Evolutionary conservation across 495 filamentous ascomycete genomes (phyloP).

Genomic region (Penicillium bovifimosum): DNA sequence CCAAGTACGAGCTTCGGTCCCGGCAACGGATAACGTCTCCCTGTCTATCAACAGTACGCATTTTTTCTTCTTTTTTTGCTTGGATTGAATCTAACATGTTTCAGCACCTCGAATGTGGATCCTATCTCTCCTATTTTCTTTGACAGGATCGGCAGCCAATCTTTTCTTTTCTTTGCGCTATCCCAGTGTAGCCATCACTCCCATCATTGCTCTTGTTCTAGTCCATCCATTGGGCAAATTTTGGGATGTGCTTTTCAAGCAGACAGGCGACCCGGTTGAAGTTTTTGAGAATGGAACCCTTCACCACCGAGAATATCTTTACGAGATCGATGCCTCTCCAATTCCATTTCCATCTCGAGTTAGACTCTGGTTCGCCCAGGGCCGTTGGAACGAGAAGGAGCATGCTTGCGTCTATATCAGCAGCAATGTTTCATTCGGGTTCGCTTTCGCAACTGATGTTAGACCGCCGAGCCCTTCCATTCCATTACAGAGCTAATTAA

Average conservation of each 20-base stretch:
- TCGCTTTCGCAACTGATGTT: conserved; percentile 64
- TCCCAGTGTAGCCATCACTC: conserved; percentile 79
- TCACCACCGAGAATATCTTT: conserved; percentile 17
- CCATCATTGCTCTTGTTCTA: conserved; percentile 74
- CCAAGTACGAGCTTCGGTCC: conserved; percentile 73
- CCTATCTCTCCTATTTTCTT: conserved; percentile 67
- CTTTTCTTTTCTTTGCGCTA: conserved; percentile 81
- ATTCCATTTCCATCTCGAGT: conserved; percentile 17
- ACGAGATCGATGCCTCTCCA: conserved; percentile 12
- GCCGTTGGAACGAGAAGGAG: conserved; percentile 81
- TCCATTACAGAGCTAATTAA: background rate
- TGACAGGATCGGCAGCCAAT: conserved; percentile 77
- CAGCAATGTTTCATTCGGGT: conserved; percentile 88
- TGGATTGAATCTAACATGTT: background rate
- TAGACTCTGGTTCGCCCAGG: conserved; percentile 72
- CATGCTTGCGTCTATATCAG: conserved; percentile 83
- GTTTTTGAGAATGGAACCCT: conserved; percentile 41
- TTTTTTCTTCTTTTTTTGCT: background rate
- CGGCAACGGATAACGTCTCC: conserved; percentile 62
- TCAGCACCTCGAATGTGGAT: conserved; percentile 75
- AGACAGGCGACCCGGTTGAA: conserved; percentile 49
- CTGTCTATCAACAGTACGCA: conserved; percentile 65
- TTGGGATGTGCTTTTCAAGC: conserved; percentile 68
- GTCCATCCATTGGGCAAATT: conserved; percentile 74
- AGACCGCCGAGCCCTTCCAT: background rate